phyloP scores from a whole-genome alignment of 352 stramenopile genomes.

The Phytophthora macrochlamydospora region DNA sequence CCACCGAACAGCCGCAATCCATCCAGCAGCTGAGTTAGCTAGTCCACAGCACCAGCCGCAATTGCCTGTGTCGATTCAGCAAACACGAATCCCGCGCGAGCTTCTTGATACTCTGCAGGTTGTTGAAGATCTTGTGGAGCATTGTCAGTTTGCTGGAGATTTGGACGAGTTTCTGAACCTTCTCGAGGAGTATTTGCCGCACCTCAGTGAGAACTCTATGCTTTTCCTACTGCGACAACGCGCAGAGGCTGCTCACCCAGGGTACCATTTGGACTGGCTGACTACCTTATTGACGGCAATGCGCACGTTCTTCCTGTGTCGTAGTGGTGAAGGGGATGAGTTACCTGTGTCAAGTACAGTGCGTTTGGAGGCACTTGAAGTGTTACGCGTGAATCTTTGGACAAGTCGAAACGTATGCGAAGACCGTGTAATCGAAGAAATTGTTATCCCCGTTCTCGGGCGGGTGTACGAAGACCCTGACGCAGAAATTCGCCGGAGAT shows the following conservation, averaged over 20 bases:
- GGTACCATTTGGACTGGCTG: conserved; percentile 73
- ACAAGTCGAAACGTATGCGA: conserved; percentile 84
- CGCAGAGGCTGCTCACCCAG: conserved; percentile 68
- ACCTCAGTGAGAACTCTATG: conserved; percentile 63
- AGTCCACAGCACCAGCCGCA: conserved; percentile 29
- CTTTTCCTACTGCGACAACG: conserved; percentile 66
- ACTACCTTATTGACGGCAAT: conserved; percentile 56
- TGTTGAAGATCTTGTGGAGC: conserved; percentile 74
- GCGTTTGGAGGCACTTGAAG: conserved; percentile 68
- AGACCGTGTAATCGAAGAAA: conserved; percentile 86
- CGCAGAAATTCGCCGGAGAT: conserved; percentile 55
- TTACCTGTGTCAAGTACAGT: conserved; percentile 50
- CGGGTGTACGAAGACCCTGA: conserved; percentile 79
- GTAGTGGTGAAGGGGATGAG: conserved; percentile 30
- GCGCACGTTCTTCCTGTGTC: conserved; percentile 64
- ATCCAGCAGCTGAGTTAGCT: conserved; percentile 13
- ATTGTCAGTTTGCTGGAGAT: conserved; percentile 68
- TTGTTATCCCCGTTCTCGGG: conserved; percentile 69
- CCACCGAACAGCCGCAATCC: conserved; percentile 17
- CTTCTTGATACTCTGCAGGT: conserved; percentile 78
- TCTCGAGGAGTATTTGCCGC: conserved; percentile 70
- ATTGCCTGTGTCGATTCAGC: conserved; percentile 59
- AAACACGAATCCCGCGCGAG: conserved; percentile 77
- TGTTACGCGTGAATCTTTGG: conserved; percentile 75
- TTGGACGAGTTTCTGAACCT: conserved; percentile 77